Base-by-base conservation (phyloP, 2,329 filamentous ascomycete species). In the Aspergillus texensis region DNA sequence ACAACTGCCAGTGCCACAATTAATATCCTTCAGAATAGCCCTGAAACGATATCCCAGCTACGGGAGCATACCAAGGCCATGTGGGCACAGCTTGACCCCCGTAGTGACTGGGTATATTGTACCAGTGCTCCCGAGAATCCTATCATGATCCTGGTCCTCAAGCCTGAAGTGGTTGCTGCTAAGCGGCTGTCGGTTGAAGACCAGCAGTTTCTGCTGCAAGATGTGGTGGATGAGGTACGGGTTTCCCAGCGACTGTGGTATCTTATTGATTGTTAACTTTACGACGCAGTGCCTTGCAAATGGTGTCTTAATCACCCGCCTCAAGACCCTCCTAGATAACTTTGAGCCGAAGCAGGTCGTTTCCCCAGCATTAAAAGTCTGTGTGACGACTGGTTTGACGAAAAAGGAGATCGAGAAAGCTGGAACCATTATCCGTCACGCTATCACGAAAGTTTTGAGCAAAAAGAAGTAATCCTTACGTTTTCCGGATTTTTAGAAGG, bases 381-480 rank as follows among this genome's bases (percentile, higher is more conserved):
- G 94, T 75, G 84, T 97, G 60, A 97, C 94, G 0, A 91, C 88
- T 6, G 95, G 91, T 1, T 82, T 99, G 66, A 91, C 91, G 28
- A 96, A 91, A 83, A 97, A 96, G 82, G 95, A 99, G 78, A 91
- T 94, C 60, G 96, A 99, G 81, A 97, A 96, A 83, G 93, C 95
- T 0, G 95, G 94, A 16, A 88, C 90, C 9, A 89, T 87, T 11
- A 94, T 99, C 69, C 86, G 94, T 64, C 94, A 97, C 80, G 94
- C 95, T 16, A 92, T 98, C 69, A 96, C 94, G 58, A 97, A 97
- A 81, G 88, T 98, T 65, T 88, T 99, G 85, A 86, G 83, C 70
- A 80, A 80, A 72, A 80, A 79, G 74, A 84, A 79, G 69, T 83
- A 71, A 79, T 66, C 62, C 58, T 62, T 67, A 39, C 58, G 50